Conservation (phyloP, 176 grass and related monocot species). For the Avena insularis region DNA sequence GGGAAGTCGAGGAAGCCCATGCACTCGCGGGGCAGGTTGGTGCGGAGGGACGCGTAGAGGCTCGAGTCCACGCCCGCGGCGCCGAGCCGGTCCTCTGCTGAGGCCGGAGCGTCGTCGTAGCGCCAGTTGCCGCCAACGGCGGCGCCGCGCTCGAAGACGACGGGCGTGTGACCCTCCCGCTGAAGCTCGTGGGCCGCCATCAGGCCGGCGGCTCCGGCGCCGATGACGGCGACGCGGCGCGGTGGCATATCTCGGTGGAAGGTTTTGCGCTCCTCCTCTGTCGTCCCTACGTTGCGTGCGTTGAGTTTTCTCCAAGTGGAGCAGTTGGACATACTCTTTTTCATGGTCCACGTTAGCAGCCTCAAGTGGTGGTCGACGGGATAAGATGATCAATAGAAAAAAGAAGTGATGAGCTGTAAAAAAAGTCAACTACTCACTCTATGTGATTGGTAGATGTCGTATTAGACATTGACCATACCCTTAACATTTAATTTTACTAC, state of each 20-base stretch:
- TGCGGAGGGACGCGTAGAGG: slow-evolving; percentile 80
- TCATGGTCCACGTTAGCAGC: no score
- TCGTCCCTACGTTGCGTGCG: background rate
- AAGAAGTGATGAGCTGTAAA: no score
- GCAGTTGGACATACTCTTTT: no score
- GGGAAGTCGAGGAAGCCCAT: slow-evolving; percentile 91
- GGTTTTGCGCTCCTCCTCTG: background rate
- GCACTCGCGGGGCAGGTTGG: slow-evolving; percentile 69
- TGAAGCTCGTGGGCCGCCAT: slow-evolving; percentile 61
- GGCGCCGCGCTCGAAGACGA: slow-evolving; percentile 65
- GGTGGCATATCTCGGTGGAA: background rate
- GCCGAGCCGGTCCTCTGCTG: slow-evolving; percentile 51
- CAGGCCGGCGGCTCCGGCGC: slow-evolving; percentile 73
- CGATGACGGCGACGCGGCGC: slow-evolving; percentile 59
- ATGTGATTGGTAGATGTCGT: no score
- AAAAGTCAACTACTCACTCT: no score
- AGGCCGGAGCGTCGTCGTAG: background rate
- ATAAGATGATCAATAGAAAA: no score
- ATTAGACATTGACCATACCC: no score
- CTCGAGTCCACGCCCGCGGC: slow-evolving; percentile 57
- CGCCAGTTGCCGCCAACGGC: slow-evolving; percentile 75
- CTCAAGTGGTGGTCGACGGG: no score
- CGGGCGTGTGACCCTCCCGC: slow-evolving; percentile 72
- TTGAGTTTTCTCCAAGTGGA: background rate
- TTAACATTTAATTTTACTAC: no score